Evolutionary conservation across 306 rosid species (phyloP).

Genomic region (Sphenostylis stenocarpa): DNA sequence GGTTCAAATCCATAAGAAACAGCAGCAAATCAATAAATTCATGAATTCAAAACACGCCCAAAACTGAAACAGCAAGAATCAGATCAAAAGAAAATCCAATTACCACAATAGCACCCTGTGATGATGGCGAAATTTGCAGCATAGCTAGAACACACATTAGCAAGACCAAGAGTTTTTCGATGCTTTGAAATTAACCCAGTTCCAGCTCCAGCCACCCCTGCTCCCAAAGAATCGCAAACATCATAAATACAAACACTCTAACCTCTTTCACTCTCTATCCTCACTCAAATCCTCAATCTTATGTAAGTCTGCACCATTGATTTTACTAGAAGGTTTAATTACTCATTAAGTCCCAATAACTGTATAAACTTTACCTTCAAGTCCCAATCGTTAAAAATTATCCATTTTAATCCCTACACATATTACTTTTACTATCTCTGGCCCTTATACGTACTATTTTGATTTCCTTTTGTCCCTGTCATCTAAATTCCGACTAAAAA

Average conservation of each 20-base stretch:
- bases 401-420: no score
- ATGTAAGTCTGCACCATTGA: no score
- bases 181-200: conserved; percentile 74
- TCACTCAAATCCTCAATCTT: background rate
- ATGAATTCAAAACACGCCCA: background rate
- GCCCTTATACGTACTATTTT: no score
- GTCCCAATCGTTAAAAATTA: no score
- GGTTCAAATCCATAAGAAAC: conserved; percentile 5
- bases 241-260: conserved; percentile 8
- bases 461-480: no score
- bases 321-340: background rate
- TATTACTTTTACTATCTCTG: no score
- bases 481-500: no score
- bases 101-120: conserved; percentile 88
- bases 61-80: conserved; percentile 10
- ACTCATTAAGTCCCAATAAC: no score
- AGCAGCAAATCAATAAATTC: background rate
- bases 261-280: background rate
- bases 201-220: conserved; percentile 89
- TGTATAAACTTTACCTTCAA: no score
- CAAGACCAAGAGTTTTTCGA: conserved; percentile 68
- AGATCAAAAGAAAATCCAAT: conserved; percentile 6
- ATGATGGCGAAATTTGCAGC: conserved; percentile 77
- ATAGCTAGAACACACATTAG: conserved; percentile 60
- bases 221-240: conserved; percentile 21